phyloP scores from a whole-genome alignment of 225 moss, liverwort and hornwort species.

The Physcomitrellopsis africana region DNA sequence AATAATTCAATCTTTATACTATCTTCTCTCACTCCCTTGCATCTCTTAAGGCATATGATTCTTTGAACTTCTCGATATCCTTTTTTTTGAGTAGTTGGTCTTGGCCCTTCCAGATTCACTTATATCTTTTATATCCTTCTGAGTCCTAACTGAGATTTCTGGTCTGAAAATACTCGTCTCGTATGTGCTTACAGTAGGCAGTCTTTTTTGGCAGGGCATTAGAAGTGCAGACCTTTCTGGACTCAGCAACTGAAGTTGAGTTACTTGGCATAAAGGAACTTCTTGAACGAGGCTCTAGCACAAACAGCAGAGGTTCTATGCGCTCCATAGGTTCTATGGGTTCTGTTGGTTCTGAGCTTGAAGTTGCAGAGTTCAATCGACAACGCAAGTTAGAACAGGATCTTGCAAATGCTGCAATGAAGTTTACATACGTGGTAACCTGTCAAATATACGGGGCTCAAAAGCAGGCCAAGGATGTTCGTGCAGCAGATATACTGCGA shows the following conservation, averaged over 20 bases:
- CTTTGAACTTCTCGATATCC: conserved; percentile 8
- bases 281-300: conserved; percentile 63
- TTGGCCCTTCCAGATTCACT: conserved; percentile 15
- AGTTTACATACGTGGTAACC: conserved; percentile 88
- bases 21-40: not conserved
- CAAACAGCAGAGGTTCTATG: conserved; percentile 47
- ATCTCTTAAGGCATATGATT: not conserved
- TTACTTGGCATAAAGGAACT: conserved; percentile 62
- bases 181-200: conserved; percentile 20
- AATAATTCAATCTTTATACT: not conserved
- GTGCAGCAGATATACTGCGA: conserved; percentile 72
- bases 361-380: conserved; percentile 47
- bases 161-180: conserved; percentile 11
- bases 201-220: conserved; percentile 65
- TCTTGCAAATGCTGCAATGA: conserved; percentile 72
- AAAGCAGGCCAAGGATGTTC: conserved; percentile 55
- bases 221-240: conserved; percentile 77
- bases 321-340: conserved; percentile 54
- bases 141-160: conserved; percentile 1
- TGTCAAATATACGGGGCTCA: conserved; percentile 92
- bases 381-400: conserved; percentile 46
- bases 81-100: conserved; percentile 3
- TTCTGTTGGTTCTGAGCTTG: conserved; percentile 50
- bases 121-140: conserved; percentile 6
- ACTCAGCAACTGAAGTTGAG: conserved; percentile 62